Evolutionary conservation across 371 early-diverging fungal genomes (phyloP).

Genomic region (Smittium mucronatum): DNA sequence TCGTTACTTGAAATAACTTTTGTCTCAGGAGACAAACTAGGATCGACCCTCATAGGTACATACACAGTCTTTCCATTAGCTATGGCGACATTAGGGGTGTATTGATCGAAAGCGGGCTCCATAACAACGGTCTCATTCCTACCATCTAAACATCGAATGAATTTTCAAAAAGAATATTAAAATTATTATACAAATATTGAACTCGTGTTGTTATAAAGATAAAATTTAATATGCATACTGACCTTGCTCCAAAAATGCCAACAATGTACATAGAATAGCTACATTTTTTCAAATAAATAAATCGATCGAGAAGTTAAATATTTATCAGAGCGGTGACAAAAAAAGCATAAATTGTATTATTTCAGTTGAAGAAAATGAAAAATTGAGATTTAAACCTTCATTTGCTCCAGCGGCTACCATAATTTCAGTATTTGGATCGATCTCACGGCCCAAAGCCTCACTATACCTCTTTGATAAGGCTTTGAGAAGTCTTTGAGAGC

Average conservation of each 20-base stretch:
- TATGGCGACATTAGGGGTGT: constrained; percentile 76
- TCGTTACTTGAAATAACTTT: constrained; percentile 45
- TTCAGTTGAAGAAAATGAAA: no score
- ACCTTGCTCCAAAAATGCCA: constrained; percentile 36
- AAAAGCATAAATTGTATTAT: no score
- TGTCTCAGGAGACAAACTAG: constrained; percentile 17
- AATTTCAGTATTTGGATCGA: constrained; percentile 73
- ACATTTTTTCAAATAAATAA: neutral
- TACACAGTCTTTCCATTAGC: constrained; percentile 79
- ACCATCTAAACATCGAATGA: constrained; percentile 60
- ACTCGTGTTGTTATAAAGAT: no score
- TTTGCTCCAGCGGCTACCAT: constrained; percentile 87
- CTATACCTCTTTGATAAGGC: constrained; percentile 67
- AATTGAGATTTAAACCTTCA: constrained; percentile 50
- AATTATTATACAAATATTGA: no score
- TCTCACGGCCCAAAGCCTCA: constrained; percentile 45
- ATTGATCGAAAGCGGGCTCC: constrained; percentile 91
- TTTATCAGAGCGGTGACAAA: no score
- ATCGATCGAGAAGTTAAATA: no score
- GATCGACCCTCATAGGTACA: constrained; percentile 51
- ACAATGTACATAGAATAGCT: constrained; percentile 17
- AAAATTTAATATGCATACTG: constrained; percentile 37
- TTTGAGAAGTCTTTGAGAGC: constrained; percentile 63
- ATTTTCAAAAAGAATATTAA: constrained; percentile 38
- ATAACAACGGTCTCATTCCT: constrained; percentile 84